Base-by-base conservation (phyloP, 805 yeast genomes). In the Suhomyces pyralidae region DNA sequence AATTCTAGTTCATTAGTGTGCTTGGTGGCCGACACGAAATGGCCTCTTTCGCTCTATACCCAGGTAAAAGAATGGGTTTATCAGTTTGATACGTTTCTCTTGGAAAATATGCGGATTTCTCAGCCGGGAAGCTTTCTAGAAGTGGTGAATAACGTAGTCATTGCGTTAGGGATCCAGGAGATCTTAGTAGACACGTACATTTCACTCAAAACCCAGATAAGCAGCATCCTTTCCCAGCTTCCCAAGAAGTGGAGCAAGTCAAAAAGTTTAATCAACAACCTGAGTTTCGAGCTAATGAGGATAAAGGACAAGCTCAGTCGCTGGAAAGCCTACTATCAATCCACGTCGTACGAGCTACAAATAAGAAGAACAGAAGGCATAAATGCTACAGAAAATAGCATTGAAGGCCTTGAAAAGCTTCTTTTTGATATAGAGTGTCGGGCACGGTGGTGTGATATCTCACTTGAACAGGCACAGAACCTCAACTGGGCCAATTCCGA, bases 311-410 rank as follows among this genome's bases (percentile, higher is more conserved):
- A 82, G 51, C 62, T 85, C 5, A 60, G 65, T 2, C 70, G 76
- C 43, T 86, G 92, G 92, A 52, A 64, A 1, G 50, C 56, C 1
- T 46, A 75, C 12, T 58, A 79, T n/a, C 67, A 69, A 2, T 70
- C 66, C 28, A 52, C 61, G 9, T 54, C 38, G 55, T 56, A 19
- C 34, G 25, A 28, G 8, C 15, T 38, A 6, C 15, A 10, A 26
- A 26, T 14, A 19, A 22, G 15, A 25, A 34, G 12, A 32, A 2
- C n/a, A 14, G 17, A n/a, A 32, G 36, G 7, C 12, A 28, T 1
- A 12, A 28, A 28, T 28, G 32, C 32, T 12, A 6, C n/a, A 28
- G 32, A 28, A 12, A n/a, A 6, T 6, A 32, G 6, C 17, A n/a
- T 32, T 12, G 8, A 32, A 32, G 36, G 36, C 14, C 42, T 38